Evolutionary conservation across 441 rosid genomes (phyloP).

Genomic region (Populus hybrid): DNA sequence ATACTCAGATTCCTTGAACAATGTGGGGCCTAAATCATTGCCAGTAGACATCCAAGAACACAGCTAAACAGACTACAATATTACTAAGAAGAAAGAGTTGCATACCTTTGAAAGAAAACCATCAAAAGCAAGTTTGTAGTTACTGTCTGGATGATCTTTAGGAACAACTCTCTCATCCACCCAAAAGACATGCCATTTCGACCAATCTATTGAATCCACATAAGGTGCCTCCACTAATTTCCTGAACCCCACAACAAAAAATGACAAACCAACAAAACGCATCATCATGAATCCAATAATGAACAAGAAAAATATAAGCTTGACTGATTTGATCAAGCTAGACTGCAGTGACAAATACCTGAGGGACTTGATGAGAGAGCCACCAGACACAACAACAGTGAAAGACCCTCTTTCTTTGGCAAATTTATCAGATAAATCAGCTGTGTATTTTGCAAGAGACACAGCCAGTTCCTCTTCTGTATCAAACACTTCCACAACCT

Average conservation of each 20-base stretch:
- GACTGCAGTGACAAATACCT: conserved; percentile 32
- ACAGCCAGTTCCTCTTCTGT: conserved; percentile 63
- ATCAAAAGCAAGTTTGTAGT: too few species aligned
- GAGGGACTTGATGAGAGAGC: conserved; percentile 72
- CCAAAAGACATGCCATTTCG: too few species aligned
- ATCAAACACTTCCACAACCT: conserved; percentile 22
- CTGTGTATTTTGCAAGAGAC: conserved; percentile 64
- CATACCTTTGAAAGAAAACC: too few species aligned
- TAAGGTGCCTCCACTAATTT: conserved; percentile 61
- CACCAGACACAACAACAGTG: conserved; percentile 90
- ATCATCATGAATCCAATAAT: not conserved
- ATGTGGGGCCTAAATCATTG: not conserved
- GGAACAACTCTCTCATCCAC: too few species aligned
- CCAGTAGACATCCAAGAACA: not conserved
- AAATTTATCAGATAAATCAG: conserved; percentile 61
- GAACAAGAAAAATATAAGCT: not conserved
- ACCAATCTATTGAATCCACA: too few species aligned
- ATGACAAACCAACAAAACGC: not conserved
- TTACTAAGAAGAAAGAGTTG: conserved; percentile 3
- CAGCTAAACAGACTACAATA: not conserved
- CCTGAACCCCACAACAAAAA: conserved; percentile 30
- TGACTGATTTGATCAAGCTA: not conserved
- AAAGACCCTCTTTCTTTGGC: conserved; percentile 63
- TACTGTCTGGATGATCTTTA: too few species aligned
- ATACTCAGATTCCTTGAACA: not conserved